A percentile compares a stretch with the other conserved stretches of the same genome.
These are phyloP conservation scores for Erysimum cheiri DNA, from an alignment of 441 rosid genomes.

Conservation along the genomic window DNA sequence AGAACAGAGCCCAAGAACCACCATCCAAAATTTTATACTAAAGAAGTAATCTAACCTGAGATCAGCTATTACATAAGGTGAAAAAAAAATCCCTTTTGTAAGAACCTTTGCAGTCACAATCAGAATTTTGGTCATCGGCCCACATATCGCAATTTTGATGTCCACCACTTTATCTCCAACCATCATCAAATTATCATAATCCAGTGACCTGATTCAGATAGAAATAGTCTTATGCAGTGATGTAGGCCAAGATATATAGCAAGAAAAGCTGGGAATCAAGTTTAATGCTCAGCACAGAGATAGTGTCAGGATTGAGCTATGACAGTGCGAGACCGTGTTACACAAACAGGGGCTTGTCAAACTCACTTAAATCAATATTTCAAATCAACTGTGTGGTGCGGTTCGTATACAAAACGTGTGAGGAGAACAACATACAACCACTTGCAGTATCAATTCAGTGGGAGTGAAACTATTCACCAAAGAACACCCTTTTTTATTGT, in stretches of 20 bases:
- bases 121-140: background rate
- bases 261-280: background rate
- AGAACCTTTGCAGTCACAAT: slow-evolving; percentile 14
- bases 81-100: slow-evolving; percentile 7
- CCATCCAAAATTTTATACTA: slow-evolving; percentile 26
- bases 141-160: slow-evolving; percentile 10
- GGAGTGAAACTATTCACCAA: background rate
- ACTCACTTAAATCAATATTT: background rate
- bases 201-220: background rate
- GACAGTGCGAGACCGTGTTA: background rate
- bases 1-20: slow-evolving; percentile 37
- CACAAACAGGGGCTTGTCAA: background rate
- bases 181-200: background rate
- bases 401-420: slow-evolving; percentile 9
- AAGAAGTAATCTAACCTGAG: background rate
- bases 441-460: background rate
- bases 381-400: background rate
- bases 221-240: background rate
- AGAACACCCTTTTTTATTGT: background rate
- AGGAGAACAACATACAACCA: slow-evolving; percentile 4
- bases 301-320: background rate
- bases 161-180: slow-evolving; percentile 4
- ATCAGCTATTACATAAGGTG: slow-evolving; percentile 11
- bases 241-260: slow-evolving; percentile 9
- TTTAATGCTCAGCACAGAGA: background rate